Evolutionary conservation across 2,329 filamentous ascomycete species (phyloP), one percentile per base, ranked within the genome.

Genomic region (Fusarium albosuccineum): DNA sequence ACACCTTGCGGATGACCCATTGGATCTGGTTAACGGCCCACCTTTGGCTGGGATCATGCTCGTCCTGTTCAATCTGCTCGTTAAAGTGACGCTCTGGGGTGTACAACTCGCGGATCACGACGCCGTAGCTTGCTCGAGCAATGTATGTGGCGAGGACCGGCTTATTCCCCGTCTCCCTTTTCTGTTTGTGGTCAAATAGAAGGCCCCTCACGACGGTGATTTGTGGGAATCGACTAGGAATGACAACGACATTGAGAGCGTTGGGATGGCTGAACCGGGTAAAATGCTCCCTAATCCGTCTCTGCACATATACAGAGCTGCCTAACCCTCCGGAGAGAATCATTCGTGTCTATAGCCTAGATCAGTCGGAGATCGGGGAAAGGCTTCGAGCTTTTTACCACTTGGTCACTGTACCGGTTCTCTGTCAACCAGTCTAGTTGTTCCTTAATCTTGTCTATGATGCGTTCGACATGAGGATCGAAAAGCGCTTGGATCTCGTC

Each of bases 11-110:
- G 9, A 48, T 48, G 5, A 48, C 0, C 45, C 45, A 48, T 9
- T 48, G 10, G 33, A 34, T 34, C 16, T 48, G 45, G 16, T 48
- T 48, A 8, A 48, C 45, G 10, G 45, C 45, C 45, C 45, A 48
- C 22, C 16, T 48, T 22, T 48, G 30, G 14, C 11, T 34, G 10
- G 29, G 16, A 9, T 48, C 45, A 34, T 33, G 34, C 4, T 48
- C 16, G 22, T 48, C 45, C 8, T 34, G 29, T 14, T 48, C 45
- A 11, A 48, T 16, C 4, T 34, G 16, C 5, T 48, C 45, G 5
- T 22, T 22, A 6, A 48, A 7, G 11, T 48, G 45, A 4, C 45
- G 45, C 17, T 34, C 29, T 33, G 45, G 30, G 3, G 7, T 34
- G n/a, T 48, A 48, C 0, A 17, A 30, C 8, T 48, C 45, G 33